These are phyloP conservation scores for Jatropha curcas DNA, from an alignment of 345 rosid species.

Conservation along the genomic window DNA sequence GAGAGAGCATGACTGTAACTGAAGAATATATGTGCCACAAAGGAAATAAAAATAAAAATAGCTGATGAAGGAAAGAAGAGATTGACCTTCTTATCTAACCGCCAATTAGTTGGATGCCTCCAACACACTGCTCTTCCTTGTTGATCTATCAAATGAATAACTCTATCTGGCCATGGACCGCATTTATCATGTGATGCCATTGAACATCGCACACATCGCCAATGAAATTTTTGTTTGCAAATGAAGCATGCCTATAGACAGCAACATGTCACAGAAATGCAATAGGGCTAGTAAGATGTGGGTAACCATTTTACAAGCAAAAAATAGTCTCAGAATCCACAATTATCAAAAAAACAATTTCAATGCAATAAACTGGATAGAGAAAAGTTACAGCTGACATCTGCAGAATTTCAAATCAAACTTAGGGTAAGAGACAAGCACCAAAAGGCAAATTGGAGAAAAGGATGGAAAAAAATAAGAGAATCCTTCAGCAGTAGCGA, in stretches of 20 bases:
- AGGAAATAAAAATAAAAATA: conserved; percentile 7
- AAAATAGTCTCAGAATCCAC: background rate
- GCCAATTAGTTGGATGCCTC: conserved; percentile 86
- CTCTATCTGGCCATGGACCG: conserved; percentile 74
- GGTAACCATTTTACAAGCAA: background rate
- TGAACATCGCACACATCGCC: conserved; percentile 68
- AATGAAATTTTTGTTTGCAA: conserved; percentile 63
- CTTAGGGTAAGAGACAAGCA: background rate
- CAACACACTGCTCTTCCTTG: conserved; percentile 79
- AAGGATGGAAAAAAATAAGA: background rate
- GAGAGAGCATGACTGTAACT: background rate
- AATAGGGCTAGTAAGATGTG: background rate
- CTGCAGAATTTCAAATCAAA: background rate
- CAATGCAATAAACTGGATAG: background rate
- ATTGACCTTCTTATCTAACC: conserved; percentile 68
- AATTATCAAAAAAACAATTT: background rate
- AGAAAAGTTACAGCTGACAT: background rate
- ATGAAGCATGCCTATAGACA: conserved; percentile 66
- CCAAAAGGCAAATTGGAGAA: background rate
- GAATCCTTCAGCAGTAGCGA: background rate
- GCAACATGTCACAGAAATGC: conserved; percentile 8
- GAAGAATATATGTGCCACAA: background rate
- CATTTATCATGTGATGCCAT: conserved; percentile 78
- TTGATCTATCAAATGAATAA: conserved; percentile 54
- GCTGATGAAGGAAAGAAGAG: conserved; percentile 49